Conservation (phyloP, 306 rosid species). For the Citrullus amarus region DNA sequence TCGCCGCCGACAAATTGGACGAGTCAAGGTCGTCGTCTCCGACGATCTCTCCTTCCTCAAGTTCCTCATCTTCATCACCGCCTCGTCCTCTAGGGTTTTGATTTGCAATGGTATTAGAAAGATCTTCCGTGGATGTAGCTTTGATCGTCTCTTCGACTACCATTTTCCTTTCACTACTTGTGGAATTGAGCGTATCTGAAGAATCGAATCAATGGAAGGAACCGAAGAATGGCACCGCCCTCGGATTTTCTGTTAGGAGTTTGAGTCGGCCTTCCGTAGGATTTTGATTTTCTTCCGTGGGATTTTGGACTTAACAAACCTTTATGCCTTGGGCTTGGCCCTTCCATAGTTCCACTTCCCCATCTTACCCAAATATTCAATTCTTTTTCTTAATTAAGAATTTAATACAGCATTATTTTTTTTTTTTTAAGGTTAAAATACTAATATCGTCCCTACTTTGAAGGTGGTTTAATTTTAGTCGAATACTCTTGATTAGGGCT, state of each 20-base stretch:
- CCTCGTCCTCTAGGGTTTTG: conserved; percentile 23
- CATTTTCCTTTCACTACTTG: conserved; percentile 20
- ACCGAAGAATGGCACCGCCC: background rate
- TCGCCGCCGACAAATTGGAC: conserved; percentile 25
- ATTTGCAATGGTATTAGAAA: conserved; percentile 14
- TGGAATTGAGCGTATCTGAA: background rate
- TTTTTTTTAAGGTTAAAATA: too few species aligned
- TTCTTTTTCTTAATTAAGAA: too few species aligned
- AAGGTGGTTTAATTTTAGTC: too few species aligned
- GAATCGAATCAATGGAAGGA: conserved; percentile 3
- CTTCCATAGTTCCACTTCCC: background rate
- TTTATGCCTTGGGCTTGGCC: background rate
- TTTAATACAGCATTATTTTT: too few species aligned
- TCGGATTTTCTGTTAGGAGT: background rate
- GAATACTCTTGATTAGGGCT: too few species aligned
- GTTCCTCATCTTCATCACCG: conserved; percentile 30
- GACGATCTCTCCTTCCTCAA: conserved; percentile 72
- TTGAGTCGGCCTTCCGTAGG: background rate
- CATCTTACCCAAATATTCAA: too few species aligned
- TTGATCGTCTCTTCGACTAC: conserved; percentile 44
- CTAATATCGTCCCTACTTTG: too few species aligned
- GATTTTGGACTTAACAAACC: background rate
- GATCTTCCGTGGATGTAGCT: conserved; percentile 27
- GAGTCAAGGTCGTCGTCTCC: conserved; percentile 39
- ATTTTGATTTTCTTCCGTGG: background rate